Evolutionary conservation across 768 basidiomycete species (phyloP), one percentile per base, ranked within the genome.

Genomic region (Termitomyces sp.): DNA sequence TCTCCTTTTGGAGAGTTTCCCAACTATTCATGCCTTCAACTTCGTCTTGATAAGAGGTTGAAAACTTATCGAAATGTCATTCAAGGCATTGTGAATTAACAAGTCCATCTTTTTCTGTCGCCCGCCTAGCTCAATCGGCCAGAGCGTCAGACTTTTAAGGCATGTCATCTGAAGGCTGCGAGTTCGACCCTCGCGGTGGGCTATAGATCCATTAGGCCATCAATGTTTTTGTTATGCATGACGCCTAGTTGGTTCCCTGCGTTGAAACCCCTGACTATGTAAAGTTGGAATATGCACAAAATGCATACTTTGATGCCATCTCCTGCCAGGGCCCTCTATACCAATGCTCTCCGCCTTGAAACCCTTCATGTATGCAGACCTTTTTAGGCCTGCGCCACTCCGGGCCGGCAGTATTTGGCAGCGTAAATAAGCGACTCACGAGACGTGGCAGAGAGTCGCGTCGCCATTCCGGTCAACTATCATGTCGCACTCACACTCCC

Each of bases 151-250:
- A 81, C 80, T 81, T 72, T 79, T 79, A 79, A 48, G 60, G 42
- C 56, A 31, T 62, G 57, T 26, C 50, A 87, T 87, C 85, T 87
- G 83, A 87, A 87, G 85, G 85, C 82, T 87, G 85, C 85, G 85
- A 84, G 85, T 87, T 87, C 84, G 85, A 87, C 79, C 85, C 85
- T 84, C 85, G 85, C 52, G 57, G 57, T 58, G 57, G 57, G 52
- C 57, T 57, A 51, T 41, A 0, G 15, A 4, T 36, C 13, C 15
- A 6, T 18, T 37, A 0, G 3, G 0, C 18, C 15, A n/a, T n/a
- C 8, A 5, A 18, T 16, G 8, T 45, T 16, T 45, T 5, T 20
- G 7, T 20, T 16, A 9, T 18, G 5, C 39, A 18, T n/a, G 29
- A 29, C 29, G 6, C n/a, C n/a, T n/a, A n/a, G n/a, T n/a, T n/a